phyloP scores from a whole-genome alignment of 345 rosid species.

The Cardamine occulta region DNA sequence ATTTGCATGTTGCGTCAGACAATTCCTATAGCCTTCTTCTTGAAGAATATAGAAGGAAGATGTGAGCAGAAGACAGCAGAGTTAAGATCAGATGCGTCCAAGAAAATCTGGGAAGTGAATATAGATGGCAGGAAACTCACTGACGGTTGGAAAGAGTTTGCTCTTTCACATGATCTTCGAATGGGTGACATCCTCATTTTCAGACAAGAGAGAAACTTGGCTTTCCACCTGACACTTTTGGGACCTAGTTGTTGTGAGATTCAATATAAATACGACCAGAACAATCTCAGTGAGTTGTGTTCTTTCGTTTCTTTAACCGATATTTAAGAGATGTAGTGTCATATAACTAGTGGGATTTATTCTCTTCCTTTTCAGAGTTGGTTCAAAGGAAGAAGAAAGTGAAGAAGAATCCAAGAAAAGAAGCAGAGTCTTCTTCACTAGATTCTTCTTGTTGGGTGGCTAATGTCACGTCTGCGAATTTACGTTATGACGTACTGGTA shows the following conservation, averaged over 20 bases:
- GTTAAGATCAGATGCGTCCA: conserved; percentile 14
- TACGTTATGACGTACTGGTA: neutral
- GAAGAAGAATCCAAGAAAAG: neutral
- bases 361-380: neutral
- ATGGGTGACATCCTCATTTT: conserved; percentile 6
- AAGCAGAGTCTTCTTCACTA: conserved; percentile 5
- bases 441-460: neutral
- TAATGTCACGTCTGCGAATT: neutral
- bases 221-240: neutral
- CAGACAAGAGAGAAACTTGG: neutral
- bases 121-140: neutral
- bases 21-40: conserved; percentile 14
- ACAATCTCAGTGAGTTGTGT: conserved; percentile 8
- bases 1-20: conserved; percentile 24
- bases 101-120: conserved; percentile 7
- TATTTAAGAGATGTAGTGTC: neutral
- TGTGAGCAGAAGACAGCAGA: neutral
- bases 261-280: neutral
- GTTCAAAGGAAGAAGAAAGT: neutral
- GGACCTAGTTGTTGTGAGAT: conserved; percentile 18
- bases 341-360: neutral
- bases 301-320: neutral
- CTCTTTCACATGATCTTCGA: conserved; percentile 1
- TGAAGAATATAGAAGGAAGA: neutral
- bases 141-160: conserved; percentile 27